Percentiles rank a stretch among this genome's conserved stretches.
Evolutionary conservation across 2,329 filamentous ascomycete genomes (phyloP).

Genomic region (Thermochaetoides dissita): DNA sequence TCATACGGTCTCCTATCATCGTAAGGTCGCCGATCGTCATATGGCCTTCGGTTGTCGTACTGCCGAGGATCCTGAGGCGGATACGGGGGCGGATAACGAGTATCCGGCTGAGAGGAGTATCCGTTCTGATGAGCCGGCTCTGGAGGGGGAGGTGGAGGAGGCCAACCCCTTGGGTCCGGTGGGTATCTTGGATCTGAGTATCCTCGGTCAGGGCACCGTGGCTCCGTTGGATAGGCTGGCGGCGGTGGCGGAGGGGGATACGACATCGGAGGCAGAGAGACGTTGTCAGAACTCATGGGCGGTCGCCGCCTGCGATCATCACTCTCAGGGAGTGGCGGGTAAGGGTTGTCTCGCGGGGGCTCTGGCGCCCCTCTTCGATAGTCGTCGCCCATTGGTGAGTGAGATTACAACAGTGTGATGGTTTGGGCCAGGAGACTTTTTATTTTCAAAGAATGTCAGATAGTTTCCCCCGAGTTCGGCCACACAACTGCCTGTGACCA

Average conservation of each 20-base stretch:
- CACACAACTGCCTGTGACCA: too few relatives aligned
- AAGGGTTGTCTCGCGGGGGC: slow-evolving; percentile 22
- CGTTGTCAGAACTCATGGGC: slow-evolving; percentile 21
- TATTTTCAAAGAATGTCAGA: too few relatives aligned
- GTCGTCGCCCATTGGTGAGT: slow-evolving; percentile 23
- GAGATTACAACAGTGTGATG: too few relatives aligned
- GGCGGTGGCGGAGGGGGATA: slow-evolving; percentile 22
- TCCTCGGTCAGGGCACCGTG: slow-evolving; percentile 9
- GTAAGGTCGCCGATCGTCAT: slow-evolving; percentile 8
- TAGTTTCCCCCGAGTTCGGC: too few relatives aligned
- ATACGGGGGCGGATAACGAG: slow-evolving; percentile 9
- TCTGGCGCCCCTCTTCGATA: slow-evolving; percentile 21
- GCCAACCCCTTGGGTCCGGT: slow-evolving; percentile 11
- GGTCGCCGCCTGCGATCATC: slow-evolving; percentile 22
- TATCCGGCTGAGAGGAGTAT: slow-evolving; percentile 13
- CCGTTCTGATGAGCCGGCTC: slow-evolving; percentile 22
- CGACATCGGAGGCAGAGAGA: slow-evolving; percentile 37
- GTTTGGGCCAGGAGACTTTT: too few relatives aligned
- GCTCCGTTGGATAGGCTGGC: slow-evolving; percentile 9
- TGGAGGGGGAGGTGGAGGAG: slow-evolving; percentile 17
- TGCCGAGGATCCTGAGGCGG: slow-evolving; percentile 7
- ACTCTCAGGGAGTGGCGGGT: slow-evolving; percentile 28
- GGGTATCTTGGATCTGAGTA: slow-evolving; percentile 20
- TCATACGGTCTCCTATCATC: slow-evolving; percentile 8
- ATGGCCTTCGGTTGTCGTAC: slow-evolving; percentile 10